These are phyloP conservation scores for Acanthamoeba triangularis DNA, from an alignment of 208 protist species.

Conservation along the genomic window DNA sequence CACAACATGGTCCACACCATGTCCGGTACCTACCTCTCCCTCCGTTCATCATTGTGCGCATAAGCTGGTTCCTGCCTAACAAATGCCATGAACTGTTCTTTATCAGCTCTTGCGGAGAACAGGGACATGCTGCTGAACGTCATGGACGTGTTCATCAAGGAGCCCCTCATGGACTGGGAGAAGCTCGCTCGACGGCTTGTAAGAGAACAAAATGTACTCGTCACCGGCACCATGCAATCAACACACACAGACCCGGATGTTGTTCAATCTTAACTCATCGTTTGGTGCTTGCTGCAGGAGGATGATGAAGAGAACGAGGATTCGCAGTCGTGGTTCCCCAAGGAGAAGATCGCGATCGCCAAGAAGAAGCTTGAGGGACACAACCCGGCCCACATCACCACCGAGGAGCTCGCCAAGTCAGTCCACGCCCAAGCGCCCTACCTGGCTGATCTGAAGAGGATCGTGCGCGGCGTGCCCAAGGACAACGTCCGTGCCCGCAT, in stretches of 20 bases:
- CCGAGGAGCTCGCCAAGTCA: slow-evolving; percentile 79
- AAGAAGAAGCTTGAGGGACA: slow-evolving; percentile 86
- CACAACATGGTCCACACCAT: slow-evolving; percentile 91
- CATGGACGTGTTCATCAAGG: slow-evolving; percentile 95
- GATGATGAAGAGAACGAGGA: slow-evolving; percentile 77
- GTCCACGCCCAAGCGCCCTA: slow-evolving; percentile 78
- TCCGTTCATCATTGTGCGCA: not conserved
- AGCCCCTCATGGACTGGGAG: slow-evolving; percentile 93
- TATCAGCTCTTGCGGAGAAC: slow-evolving; percentile 85
- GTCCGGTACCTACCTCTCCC: not conserved
- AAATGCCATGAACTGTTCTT: no score
- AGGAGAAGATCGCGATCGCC: slow-evolving; percentile 88
- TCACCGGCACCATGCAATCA: not conserved
- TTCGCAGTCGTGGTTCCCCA: slow-evolving; percentile 85
- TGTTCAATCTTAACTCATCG: no score
- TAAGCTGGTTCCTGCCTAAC: no score
- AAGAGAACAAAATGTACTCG: slow-evolving; percentile 78
- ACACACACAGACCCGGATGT: no score
- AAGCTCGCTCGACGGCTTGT: slow-evolving; percentile 81
- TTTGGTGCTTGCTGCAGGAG: not conserved
- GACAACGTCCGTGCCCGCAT: slow-evolving; percentile 83
- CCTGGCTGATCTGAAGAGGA: slow-evolving; percentile 70
- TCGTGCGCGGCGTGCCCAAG: slow-evolving; percentile 82
- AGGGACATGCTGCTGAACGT: slow-evolving; percentile 91
- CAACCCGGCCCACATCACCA: slow-evolving; percentile 87